Evolutionary conservation across 345 rosid genomes (phyloP).

Genomic region (Pelargonium nanum): DNA sequence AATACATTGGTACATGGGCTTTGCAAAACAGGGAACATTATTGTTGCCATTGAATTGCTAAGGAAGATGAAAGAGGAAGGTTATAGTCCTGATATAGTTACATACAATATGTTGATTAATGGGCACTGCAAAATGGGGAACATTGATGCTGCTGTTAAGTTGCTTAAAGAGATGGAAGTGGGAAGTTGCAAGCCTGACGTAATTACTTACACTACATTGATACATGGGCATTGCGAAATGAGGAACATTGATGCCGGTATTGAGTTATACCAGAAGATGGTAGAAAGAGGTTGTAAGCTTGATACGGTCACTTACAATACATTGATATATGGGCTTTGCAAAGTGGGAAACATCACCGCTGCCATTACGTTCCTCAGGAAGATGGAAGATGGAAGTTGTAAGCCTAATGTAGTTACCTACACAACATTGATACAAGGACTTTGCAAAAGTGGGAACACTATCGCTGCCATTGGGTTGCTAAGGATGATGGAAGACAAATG

Average conservation of each 20-base stretch:
- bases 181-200: constrained; percentile 49
- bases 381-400: constrained; percentile 54
- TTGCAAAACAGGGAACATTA: constrained; percentile 50
- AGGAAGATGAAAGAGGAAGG: constrained; percentile 60
- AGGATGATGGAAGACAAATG: constrained; percentile 54
- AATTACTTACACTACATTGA: constrained; percentile 51
- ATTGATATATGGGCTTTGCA: constrained; percentile 48
- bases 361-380: constrained; percentile 49
- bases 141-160: constrained; percentile 56
- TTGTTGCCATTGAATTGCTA: constrained; percentile 34
- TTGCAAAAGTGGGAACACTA: constrained; percentile 44
- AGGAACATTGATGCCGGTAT: constrained; percentile 42
- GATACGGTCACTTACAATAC: constrained; percentile 40
- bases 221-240: constrained; percentile 55
- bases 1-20: constrained; percentile 52
- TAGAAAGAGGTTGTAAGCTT: constrained; percentile 41
- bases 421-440: constrained; percentile 66
- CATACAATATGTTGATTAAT: constrained; percentile 53
- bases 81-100: constrained; percentile 37
- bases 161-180: constrained; percentile 46
- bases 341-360: constrained; percentile 41
- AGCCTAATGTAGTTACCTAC: constrained; percentile 43
- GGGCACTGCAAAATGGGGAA: constrained; percentile 54
- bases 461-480: constrained; percentile 46
- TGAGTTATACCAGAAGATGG: constrained; percentile 60